These are phyloP conservation scores for Anastatica hierochuntica DNA, from an alignment of 345 rosid species.

Conservation along the genomic window DNA sequence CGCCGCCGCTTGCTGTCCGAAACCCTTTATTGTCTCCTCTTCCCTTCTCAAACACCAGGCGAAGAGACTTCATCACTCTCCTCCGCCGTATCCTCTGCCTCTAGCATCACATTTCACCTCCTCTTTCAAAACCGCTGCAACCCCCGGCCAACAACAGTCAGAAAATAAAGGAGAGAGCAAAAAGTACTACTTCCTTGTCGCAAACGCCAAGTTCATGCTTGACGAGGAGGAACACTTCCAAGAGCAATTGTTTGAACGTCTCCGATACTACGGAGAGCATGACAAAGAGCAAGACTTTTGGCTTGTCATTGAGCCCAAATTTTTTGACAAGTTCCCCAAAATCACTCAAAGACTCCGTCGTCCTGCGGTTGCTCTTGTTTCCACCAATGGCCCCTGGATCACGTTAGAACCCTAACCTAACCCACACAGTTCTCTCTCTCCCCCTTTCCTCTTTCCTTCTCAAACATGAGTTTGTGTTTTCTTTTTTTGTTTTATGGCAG, in stretches of 20 bases:
- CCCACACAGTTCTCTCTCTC: not conserved
- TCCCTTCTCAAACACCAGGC: conserved; percentile 1
- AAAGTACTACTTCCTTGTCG: conserved; percentile 67
- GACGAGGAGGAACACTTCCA: conserved; percentile 96
- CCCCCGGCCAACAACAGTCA: conserved; percentile 9
- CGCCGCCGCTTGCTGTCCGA: conserved; percentile 2
- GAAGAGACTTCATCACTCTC: conserved; percentile 5
- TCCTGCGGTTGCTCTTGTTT: conserved; percentile 94
- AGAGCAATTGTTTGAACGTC: conserved; percentile 79
- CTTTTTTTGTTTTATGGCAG: conserved; percentile 28
- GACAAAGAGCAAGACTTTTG: conserved; percentile 65
- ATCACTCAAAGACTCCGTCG: conserved; percentile 67
- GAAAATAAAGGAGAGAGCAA: conserved; percentile 28
- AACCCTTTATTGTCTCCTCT: conserved; percentile 9
- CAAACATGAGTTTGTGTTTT: not conserved
- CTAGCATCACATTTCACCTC: conserved; percentile 9
- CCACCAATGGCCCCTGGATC: conserved; percentile 89
- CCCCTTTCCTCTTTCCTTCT: too few species aligned
- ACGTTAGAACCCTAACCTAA: conserved; percentile 45
- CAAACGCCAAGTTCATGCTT: conserved; percentile 92
- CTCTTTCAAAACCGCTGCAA: conserved; percentile 5
- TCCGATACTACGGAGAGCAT: conserved; percentile 58
- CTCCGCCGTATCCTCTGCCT: not conserved
- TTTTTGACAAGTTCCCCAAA: conserved; percentile 76
- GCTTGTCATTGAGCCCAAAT: conserved; percentile 91